A percentile compares a stretch with the other conserved stretches of the same genome.
These are phyloP conservation scores for Monilinia laxa DNA, from an alignment of 2,329 filamentous ascomycete genomes.

Conservation along the genomic window DNA sequence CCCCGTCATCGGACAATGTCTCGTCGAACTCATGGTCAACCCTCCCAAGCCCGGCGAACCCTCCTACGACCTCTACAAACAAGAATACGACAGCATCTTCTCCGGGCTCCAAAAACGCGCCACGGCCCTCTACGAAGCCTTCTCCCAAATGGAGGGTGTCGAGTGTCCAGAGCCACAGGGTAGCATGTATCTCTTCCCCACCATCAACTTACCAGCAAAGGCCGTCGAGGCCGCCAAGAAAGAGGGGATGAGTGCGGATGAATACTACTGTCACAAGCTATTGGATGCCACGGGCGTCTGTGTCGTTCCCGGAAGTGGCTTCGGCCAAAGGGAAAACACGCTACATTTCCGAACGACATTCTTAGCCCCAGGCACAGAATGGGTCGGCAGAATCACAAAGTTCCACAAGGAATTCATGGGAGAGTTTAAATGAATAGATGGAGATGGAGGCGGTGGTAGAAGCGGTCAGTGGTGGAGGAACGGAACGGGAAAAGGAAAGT, in stretches of 20 bases:
- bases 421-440: constrained; percentile 56
- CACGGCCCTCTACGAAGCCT: constrained; percentile 82
- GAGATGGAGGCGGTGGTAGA: not conserved
- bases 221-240: constrained; percentile 73
- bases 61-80: constrained; percentile 77
- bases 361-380: constrained; percentile 91
- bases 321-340: constrained; percentile 88
- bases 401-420: constrained; percentile 93
- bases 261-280: constrained; percentile 90
- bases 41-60: constrained; percentile 81
- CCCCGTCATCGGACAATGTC: constrained; percentile 91
- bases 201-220: constrained; percentile 75
- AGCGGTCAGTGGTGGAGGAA: not conserved
- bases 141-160: constrained; percentile 93
- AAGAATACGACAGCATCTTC: constrained; percentile 84
- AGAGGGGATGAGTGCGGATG: constrained; percentile 75
- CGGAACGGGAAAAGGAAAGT: too few relatives aligned
- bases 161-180: constrained; percentile 79
- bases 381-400: constrained; percentile 81
- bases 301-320: constrained; percentile 87
- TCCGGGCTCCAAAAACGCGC: constrained; percentile 77
- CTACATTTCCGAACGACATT: constrained; percentile 97
- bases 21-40: constrained; percentile 98
- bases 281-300: constrained; percentile 94
- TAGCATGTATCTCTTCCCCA: constrained; percentile 96